A percentile compares a stretch with the other conserved stretches of the same genome.
Conservation (phyloP, 345 rosid genomes). For the Carallia brachiata region DNA sequence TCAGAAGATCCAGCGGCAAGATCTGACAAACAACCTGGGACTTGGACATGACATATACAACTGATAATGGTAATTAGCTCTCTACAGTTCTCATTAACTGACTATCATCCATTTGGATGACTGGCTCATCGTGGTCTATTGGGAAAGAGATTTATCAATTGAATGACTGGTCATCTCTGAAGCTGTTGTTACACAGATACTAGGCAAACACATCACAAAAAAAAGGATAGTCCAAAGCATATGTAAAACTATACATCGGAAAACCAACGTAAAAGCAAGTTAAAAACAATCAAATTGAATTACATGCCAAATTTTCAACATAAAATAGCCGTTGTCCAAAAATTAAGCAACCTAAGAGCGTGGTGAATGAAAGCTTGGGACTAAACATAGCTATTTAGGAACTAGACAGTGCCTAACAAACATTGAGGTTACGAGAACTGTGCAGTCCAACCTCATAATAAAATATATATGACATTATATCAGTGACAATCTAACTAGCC, state of each 20-base stretch:
- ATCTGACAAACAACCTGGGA: neutral
- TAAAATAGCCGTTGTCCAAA: no score
- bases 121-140: neutral
- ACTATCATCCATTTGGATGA: neutral
- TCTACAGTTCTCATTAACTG: neutral
- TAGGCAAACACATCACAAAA: neutral
- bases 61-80: neutral
- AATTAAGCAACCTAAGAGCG: no score
- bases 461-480: neutral
- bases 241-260: neutral
- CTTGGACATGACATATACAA: neutral
- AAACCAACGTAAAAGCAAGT: neutral
- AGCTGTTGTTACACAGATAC: no score
- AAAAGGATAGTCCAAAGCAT: neutral
- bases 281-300: neutral
- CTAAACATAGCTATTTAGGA: no score
- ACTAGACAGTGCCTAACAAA: no score
- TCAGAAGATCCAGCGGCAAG: neutral
- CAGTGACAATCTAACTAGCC: neutral
- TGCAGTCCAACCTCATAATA: neutral
- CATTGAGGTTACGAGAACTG: no score
- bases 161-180: no score
- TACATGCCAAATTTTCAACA: no score
- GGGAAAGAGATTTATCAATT: neutral
- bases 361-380: no score